Evolutionary conservation across 1,284 basidiomycete genomes (phyloP), one percentile per base, ranked within the genome.

Genomic region (Puccinia coronata): DNA sequence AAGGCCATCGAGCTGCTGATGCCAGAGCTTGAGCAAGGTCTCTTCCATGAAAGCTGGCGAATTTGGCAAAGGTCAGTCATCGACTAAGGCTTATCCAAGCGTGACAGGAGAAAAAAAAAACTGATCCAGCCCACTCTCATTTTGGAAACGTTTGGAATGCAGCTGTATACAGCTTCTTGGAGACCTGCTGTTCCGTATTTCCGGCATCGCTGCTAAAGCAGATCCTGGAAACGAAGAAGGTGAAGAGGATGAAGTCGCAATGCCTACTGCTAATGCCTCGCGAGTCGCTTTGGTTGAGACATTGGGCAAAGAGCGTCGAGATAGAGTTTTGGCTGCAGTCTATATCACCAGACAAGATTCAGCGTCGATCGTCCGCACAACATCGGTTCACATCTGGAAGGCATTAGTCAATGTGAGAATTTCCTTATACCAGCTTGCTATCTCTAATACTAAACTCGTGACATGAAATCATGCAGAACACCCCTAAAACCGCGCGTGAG

Each of bases 301-400:
- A 1, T 90, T 99, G 69, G 97, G 97, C 55, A 88, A 89, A 31
- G 95, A 98, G 84, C 91, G 95, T 79, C 90, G 96, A 75, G 94
- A 98, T 86, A 91, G 93, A 41, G 94, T 99, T 63, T 88, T 99
- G 61, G 92, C 95, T 3, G 93, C 93, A 0, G 87, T 99, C 82
- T 99, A 96, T 87, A 90, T 99, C 83, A 92, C 96, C 81, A 92
- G 96, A 80, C 97, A 99, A 87, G 97, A 99, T 86, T 90, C 94
- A 36, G 93, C 98, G 84, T 91, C 91, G 71, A 90, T 92, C 63
- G 96, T 99, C 53, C 91, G 97, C 67, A 93, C 95, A 86, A 91
- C 94, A 2, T 94, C 96, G 0, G 91, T 96, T 79, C 95, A 96
- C 83, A 98, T 98, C 83, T 99, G 97, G 97, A 99, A 99, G 87